phyloP scores from a whole-genome alignment of 306 rosid species.

The Trifolium repens region DNA sequence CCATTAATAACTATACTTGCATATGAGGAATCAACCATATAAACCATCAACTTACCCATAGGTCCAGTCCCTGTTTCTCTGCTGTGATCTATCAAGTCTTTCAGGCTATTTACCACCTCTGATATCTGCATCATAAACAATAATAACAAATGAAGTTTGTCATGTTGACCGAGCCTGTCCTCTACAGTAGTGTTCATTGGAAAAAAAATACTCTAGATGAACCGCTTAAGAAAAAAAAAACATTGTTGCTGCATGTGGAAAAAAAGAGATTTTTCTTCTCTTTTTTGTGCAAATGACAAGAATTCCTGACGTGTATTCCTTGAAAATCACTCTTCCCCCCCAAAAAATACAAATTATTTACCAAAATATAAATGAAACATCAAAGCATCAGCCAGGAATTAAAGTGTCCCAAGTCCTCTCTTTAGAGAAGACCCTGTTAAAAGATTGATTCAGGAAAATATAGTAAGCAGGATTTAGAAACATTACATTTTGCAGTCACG shows the following conservation, averaged over 20 bases:
- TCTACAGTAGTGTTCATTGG: not conserved
- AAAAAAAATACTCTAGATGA: not conserved
- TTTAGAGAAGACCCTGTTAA: conserved; percentile 5
- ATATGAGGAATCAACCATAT: conserved; percentile 22
- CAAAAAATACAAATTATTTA: not conserved
- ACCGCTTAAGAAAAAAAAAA: not conserved
- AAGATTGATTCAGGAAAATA: conserved; percentile 24
- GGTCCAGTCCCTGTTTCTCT: conserved; percentile 89
- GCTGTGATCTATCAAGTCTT: conserved; percentile 97
- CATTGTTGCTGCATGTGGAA: conserved; percentile 6
- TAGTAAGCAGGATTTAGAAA: not conserved
- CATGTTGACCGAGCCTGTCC: not conserved
- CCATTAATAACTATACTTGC: conserved; percentile 4
- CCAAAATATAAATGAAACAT: too few relatives aligned
- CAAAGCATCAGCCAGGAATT: too few relatives aligned
- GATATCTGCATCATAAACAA: conserved; percentile 72
- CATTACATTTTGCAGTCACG: conserved; percentile 7
- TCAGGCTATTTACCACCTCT: conserved; percentile 98
- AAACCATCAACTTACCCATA: conserved; percentile 71
- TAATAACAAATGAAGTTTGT: conserved; percentile 30
- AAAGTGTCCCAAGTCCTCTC: conserved; percentile 8
- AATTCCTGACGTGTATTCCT: conserved; percentile 17
- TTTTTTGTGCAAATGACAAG: conserved; percentile 30
- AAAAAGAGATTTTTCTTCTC: not conserved
- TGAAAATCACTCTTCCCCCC: not conserved